Base-by-base conservation (phyloP, 2,329 filamentous ascomycete genomes). In the Coniosporium tulheliwenetii region DNA sequence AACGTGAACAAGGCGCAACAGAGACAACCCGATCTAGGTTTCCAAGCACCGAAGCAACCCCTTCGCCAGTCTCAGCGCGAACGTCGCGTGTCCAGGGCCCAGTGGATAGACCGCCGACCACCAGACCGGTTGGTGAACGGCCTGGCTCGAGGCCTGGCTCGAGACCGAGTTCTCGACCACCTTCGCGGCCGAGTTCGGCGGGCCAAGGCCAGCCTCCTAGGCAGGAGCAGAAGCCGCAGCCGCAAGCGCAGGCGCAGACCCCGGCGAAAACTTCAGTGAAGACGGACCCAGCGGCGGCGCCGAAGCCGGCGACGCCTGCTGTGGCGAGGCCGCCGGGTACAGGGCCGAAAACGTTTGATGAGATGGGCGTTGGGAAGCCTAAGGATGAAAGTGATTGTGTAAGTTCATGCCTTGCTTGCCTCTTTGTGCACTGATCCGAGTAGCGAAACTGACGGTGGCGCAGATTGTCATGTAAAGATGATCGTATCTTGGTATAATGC, bases 281-380 rank as follows among this genome's bases (percentile, higher is more conserved):
- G 19, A 43, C 47, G 37, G 47, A 44, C 9, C 43, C 47, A 7
- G 36, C 31, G 5, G 30, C 55, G n/a, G 12, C 46, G 2, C 45
- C 48, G 16, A 37, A 39, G n/a, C n/a, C 12, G 9, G 19, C 30
- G 5, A 15, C 19, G 32, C 14, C 43, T 43, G 40, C 50, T 10
- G 45, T 57, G 13, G 52, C 52, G 19, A 63, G 60, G 46, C 57
- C 64, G 37, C 66, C 73, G 30, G 72, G 71, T 39, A 84, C 86
- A 55, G 91, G 89, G 9, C 89, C 91, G 1, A 85, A 91, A 52
- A 96, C 91, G 0, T 98, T 98, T 59, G 89, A 95, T 57, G 87
- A 93, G 57, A 98, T 98, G 91, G 91, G 91, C 33, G 89, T 98
- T 51, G 85, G 86, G 5, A 73, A 79, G 52, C 78, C 71, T 38